These are phyloP conservation scores for Chaetoceros tenuissimus DNA, from an alignment of 108 stramenopile species.

Conservation along the genomic window DNA sequence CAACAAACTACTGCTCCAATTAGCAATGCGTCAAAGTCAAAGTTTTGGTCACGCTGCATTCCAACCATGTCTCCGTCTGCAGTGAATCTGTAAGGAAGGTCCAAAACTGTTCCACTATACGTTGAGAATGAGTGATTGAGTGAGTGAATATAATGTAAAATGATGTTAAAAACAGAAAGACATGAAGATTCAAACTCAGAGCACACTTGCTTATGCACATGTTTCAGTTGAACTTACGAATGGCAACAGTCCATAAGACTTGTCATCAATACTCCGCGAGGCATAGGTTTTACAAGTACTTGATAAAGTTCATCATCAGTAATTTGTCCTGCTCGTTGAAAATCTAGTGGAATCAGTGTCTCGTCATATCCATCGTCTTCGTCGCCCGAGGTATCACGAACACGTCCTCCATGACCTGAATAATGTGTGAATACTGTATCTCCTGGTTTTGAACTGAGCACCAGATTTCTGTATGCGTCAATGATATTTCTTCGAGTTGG, in stretches of 20 bases:
- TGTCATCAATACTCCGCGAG: conserved; percentile 64
- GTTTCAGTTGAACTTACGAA: too few species aligned
- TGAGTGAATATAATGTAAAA: too few species aligned
- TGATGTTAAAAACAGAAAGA: too few species aligned
- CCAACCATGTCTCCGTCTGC: conserved; percentile 44
- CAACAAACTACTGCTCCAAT: neutral
- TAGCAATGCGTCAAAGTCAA: neutral
- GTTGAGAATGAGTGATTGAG: too few species aligned
- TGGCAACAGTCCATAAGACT: conserved; percentile 78
- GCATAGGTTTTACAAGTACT: conserved; percentile 66
- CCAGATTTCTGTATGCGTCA: conserved; percentile 39
- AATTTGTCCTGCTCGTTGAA: conserved; percentile 73
- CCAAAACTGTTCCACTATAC: conserved; percentile 61
- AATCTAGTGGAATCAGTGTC: conserved; percentile 91
- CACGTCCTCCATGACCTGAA: conserved; percentile 52
- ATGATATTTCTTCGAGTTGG: conserved; percentile 62
- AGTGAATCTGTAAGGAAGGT: conserved; percentile 71
- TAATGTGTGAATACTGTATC: conserved; percentile 63
- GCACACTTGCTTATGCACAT: too few species aligned
- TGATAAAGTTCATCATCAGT: conserved; percentile 77
- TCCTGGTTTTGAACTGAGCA: conserved; percentile 33
- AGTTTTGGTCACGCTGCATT: neutral
- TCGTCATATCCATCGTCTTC: conserved; percentile 73
- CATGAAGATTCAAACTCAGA: too few species aligned
- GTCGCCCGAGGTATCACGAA: conserved; percentile 46